Percentiles rank a stretch among this genome's conserved stretches.
Evolutionary conservation across 1,284 basidiomycete species (phyloP).

Genomic region (Caloboletus inedulis): DNA sequence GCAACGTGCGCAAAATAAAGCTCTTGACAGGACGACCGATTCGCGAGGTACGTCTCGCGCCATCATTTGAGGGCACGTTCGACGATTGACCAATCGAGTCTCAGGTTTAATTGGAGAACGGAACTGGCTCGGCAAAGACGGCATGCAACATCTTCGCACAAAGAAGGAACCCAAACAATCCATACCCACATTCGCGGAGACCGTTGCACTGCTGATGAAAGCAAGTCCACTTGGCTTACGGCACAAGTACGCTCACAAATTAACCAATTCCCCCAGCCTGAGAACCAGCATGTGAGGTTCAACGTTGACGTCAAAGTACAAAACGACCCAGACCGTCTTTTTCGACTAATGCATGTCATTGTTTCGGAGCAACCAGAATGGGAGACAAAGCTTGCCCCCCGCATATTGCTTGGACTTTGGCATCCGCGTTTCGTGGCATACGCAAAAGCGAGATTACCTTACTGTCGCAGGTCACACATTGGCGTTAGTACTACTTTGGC

Average conservation of each 20-base stretch:
- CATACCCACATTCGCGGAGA: constrained; percentile 86
- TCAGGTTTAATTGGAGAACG: constrained; percentile 69
- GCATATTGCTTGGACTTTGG: constrained; percentile 90
- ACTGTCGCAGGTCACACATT: constrained; percentile 85
- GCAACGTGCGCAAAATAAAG: constrained; percentile 38
- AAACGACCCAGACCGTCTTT: constrained; percentile 87
- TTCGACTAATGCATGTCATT: constrained; percentile 77
- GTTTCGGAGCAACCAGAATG: constrained; percentile 73
- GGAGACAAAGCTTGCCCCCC: constrained; percentile 80
- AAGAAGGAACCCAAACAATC: constrained; percentile 77
- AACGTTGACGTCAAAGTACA: constrained; percentile 94
- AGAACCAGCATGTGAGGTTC: constrained; percentile 82
- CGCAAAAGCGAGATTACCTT: constrained; percentile 76
- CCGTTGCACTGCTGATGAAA: constrained; percentile 77
- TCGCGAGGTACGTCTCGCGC: constrained; percentile 49
- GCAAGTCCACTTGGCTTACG: constrained; percentile 37
- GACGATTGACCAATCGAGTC: constrained; percentile 17
- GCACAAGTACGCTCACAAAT: constrained; percentile 6
- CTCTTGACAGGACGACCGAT: constrained; percentile 65
- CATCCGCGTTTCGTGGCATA: constrained; percentile 86
- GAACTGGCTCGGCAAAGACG: constrained; percentile 68
- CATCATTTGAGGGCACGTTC: constrained; percentile 17
- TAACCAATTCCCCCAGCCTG: constrained; percentile 49
- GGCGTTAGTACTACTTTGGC: constrained; percentile 70
- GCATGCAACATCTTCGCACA: constrained; percentile 84